phyloP scores from a whole-genome alignment of 129 eudicot species.

The Rutidosis leptorrhynchoides region DNA sequence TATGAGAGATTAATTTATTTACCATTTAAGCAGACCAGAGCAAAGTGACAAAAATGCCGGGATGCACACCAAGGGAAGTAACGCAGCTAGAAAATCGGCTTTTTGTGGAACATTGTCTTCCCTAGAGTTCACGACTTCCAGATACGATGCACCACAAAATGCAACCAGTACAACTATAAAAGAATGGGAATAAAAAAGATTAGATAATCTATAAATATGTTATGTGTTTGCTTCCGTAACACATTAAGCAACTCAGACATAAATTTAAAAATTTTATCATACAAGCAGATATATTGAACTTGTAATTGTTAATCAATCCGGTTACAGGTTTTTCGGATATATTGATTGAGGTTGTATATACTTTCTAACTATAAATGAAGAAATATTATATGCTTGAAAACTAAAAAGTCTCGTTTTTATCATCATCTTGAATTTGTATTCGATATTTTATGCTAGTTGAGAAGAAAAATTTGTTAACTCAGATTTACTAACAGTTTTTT shows the following conservation, averaged over 20 bases:
- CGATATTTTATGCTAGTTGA: not conserved
- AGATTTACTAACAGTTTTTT: not conserved
- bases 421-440: not conserved
- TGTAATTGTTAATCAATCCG: not conserved
- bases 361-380: not conserved
- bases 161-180: slow-evolving; percentile 76
- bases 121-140: slow-evolving; percentile 72
- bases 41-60: slow-evolving; percentile 85
- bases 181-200: slow-evolving; percentile 1
- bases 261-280: no score
- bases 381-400: no score
- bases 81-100: slow-evolving; percentile 90
- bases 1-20: slow-evolving; percentile 26
- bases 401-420: not conserved
- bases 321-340: not conserved
- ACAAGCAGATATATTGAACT: not conserved
- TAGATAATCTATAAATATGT: not conserved
- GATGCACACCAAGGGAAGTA: slow-evolving; percentile 93
- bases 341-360: not conserved
- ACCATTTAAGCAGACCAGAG: slow-evolving; percentile 95
- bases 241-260: not conserved
- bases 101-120: slow-evolving; percentile 60
- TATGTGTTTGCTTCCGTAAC: not conserved
- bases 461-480: no score
- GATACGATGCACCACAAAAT: slow-evolving; percentile 87